Evolutionary conservation across 208 protist genomes (phyloP), one percentile per base, ranked within the genome.

Genomic region (Phytomonas francai): DNA sequence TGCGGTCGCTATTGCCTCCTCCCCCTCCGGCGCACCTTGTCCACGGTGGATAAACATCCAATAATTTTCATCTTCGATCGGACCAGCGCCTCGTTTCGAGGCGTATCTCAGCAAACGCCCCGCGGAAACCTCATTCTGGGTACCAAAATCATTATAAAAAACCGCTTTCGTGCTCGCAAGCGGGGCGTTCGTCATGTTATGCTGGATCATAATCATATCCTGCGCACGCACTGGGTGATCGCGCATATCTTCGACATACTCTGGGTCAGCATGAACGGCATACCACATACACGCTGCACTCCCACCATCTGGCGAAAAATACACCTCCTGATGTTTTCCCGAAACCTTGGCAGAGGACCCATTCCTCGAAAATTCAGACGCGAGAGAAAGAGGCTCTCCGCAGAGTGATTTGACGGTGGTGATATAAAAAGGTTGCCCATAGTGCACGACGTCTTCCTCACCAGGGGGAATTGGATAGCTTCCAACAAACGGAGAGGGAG

Each of bases 361-460:
- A 0, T 85, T 85, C 4, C 81, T 73, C 25, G 87, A 80, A 30
- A 71, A 70, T 76, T 93, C 85, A 0, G 91, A 96, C 12, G 82
- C 59, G 39, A 97, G 76, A 5, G 81, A 93, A 33, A 94, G 83
- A 22, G 88, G 84, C 65, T 91, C 72, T 9, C 80, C 73, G 73
- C 80, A 88, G 11, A 91, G 78, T 69, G 81, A 80, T 4, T 81
- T 73, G 36, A 95, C 79, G 1, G 83, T 87, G 83, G 88, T 88
- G 56, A 94, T 76, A 66, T 93, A 91, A 63, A 97, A 89, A 2
- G 85, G 87, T 73, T 97, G 88, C 0, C 87, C 87, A 72, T 97
- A 97, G 75, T 95, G 89, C 31, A 97, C 84, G n/a, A 96, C 61
- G 56, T 90, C 80, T 70, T 75, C 71, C 79, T 96, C 91, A 31